A percentile compares a stretch with the other conserved stretches of the same genome.
These are phyloP conservation scores for Leptomonas pyrrhocoris DNA, from an alignment of 208 protist genomes.

Conservation along the genomic window DNA sequence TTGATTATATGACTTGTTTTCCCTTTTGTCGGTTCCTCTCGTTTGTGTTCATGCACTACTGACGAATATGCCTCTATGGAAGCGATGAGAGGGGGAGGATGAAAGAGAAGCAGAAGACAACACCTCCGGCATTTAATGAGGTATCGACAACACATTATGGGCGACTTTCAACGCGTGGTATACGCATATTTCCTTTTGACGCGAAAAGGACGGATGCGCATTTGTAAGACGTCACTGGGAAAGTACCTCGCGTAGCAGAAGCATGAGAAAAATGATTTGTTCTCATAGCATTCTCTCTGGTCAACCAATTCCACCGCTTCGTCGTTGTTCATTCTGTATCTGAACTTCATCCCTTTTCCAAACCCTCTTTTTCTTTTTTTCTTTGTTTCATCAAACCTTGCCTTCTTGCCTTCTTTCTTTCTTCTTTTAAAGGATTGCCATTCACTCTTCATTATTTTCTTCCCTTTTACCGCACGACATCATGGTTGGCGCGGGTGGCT, in stretches of 20 bases:
- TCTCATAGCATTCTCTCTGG: no score
- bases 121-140: neutral
- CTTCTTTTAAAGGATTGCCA: neutral
- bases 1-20: neutral
- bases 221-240: no score
- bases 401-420: conserved; percentile 8
- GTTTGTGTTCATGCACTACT: conserved; percentile 12
- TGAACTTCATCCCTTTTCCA: conserved; percentile 2
- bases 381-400: no score
- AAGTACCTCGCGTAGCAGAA: no score
- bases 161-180: no score
- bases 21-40: neutral
- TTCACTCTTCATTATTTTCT: conserved; percentile 2
- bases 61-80: conserved; percentile 2
- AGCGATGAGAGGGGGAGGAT: neutral
- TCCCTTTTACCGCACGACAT: neutral
- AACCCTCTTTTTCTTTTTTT: conserved; percentile 2
- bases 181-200: no score
- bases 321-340: no score
- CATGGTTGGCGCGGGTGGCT: neutral
- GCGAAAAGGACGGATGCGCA: no score
- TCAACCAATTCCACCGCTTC: neutral
- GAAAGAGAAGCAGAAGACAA: neutral
- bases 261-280: no score
- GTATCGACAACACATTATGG: no score